Evolutionary conservation across 495 filamentous ascomycete genomes (phyloP), one percentile per base, ranked within the genome.

Genomic region (Tuber magnatum): DNA sequence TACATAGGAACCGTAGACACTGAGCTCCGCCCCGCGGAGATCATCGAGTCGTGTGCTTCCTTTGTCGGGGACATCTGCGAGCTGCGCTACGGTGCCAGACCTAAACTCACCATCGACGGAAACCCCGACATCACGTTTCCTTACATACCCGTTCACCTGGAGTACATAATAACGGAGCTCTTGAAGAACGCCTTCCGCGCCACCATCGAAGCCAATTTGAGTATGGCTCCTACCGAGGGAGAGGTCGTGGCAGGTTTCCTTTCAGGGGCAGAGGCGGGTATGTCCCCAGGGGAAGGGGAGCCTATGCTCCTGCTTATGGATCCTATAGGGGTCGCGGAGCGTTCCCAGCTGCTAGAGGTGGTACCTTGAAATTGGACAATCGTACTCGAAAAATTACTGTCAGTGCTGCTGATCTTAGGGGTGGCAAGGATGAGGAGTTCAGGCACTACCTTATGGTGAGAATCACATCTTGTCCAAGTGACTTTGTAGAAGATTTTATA

Each of bases 1-100:
- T 97, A 94, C 82, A 96, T 97, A 76, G 95, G 95, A n/a, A 94
- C 97, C 16, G 97, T 99, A 76, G 95, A 99, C 85, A 98, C 95
- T 0, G 90, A 91, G 1, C 85, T 99, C 35, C 92, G 90, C 40
- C 95, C 94, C 0, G 91, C 94, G 0, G 86, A 87, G 35, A 92
- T 92, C 43, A 87, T 98, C 71, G 89, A 92, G 74, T 86, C 87
- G 3, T 97, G 94, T 83, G 93, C 93, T 73, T 89, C 90, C 75
- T 95, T 96, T 79, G 95, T 99, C 0, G 90, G 91, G 61, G 95
- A 98, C 78, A 97, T 97, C 77, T 97, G 94, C 85, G 95, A 99
- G 85, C 86, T 98, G 32, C 93, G 94, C 65, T 99, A 97, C 84
- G 95, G 95, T 28, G 91, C 97, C 3, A 89, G 95, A 0, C 95